Base-by-base conservation (phyloP, 129 eudicot genomes). In the Rutidosis leptorrhynchoides region DNA sequence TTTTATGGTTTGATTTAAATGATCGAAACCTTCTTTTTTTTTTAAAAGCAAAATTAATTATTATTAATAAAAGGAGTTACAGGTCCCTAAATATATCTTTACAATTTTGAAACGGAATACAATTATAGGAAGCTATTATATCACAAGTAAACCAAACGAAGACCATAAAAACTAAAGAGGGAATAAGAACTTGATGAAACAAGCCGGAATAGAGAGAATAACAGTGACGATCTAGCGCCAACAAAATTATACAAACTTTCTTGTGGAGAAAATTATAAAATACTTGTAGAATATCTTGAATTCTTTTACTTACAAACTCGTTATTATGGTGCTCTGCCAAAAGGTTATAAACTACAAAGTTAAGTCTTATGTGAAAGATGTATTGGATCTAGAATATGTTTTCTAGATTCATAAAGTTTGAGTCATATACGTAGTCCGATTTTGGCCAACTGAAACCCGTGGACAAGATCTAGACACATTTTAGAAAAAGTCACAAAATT, bases 391-490 rank as follows among this genome's bases (percentile, higher is more conserved):
- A 14, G 62, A 56, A 25, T 56, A 56, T 56, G 32, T 56, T 25
- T 66, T 66, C 62, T 58, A 24, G 64, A 67, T 19, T 25, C 26
- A 52, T 33, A 28, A 28, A 67, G 14, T 67, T 68, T 49, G 58
- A 67, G 25, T 67, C 56, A 64, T 48, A 60, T 37, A 49, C 46
- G 24, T 25, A 59, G 14, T 72, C 37, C 58, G 32, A 66, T 74
- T 58, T 67, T 60, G 57, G 10, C 17, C 69, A 48, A 46, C 35
- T 48, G 45, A 59, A 67, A 67, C 32, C 20, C 5, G 46, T 60
- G 58, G 71, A 27, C 21, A 27, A 70, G 37, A 49, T 75, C 69
- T 67, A 75, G 74, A 60, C 61, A 67, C 60, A 42, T 75, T 15
- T 10, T 45, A 45, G 51, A 45, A 8, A 45, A 45, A 15, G n/a